A percentile compares a stretch with the other conserved stretches of the same genome.
Evolutionary conservation across 257 asterid genomes (phyloP).

Genomic region (Leptodermis oblonga): DNA sequence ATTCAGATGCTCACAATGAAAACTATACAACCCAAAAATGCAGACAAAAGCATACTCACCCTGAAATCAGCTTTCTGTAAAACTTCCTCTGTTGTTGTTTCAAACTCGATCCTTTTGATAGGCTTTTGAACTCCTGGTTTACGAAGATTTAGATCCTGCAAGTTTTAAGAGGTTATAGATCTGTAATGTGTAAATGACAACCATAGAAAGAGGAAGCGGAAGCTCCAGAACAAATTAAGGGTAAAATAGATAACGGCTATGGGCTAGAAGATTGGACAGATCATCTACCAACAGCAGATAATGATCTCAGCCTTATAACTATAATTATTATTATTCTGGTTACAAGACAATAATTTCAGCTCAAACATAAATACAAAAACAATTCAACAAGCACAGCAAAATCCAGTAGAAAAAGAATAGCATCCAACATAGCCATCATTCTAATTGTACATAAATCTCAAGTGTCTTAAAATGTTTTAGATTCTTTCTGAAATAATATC

Average conservation of each 20-base stretch:
- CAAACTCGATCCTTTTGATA: constrained; percentile 50
- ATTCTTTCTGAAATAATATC: not conserved
- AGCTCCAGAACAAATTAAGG: not conserved
- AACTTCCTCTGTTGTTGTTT: constrained; percentile 79
- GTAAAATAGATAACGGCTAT: not conserved
- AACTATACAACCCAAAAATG: constrained; percentile 3
- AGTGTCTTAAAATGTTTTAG: not conserved
- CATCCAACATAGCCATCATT: not conserved
- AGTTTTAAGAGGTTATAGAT: constrained; percentile 17
- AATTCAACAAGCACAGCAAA: not conserved
- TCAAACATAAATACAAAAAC: not conserved
- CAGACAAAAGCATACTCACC: constrained; percentile 40
- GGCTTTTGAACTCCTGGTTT: constrained; percentile 67
- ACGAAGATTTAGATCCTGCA: constrained; percentile 82
- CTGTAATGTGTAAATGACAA: constrained; percentile 17
- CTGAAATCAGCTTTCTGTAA: constrained; percentile 87
- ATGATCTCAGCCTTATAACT: not conserved
- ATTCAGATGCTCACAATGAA: not conserved
- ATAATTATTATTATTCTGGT: not conserved
- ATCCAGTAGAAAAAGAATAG: not conserved
- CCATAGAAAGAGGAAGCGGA: constrained; percentile 2
- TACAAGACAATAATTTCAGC: not conserved
- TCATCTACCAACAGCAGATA: not conserved
- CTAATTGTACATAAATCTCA: not conserved
- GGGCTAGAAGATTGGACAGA: not conserved